Evolutionary conservation across 768 basidiomycete species (phyloP).

Genomic region (Scleroderma bovista): DNA sequence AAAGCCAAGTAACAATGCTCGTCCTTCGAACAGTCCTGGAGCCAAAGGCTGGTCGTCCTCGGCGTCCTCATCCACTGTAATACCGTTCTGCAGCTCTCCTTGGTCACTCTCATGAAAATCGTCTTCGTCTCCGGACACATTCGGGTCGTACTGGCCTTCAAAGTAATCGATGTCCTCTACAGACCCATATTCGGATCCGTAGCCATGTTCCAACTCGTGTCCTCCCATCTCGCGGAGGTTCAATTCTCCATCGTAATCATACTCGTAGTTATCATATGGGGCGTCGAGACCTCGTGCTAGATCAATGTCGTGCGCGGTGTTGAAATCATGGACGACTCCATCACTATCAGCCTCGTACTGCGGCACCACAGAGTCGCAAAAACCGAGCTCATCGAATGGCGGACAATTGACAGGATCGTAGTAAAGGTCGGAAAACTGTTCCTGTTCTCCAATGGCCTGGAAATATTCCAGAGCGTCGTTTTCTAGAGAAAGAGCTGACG

Average conservation of each 20-base stretch:
- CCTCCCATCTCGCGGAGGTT: not conserved
- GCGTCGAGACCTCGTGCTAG: not conserved
- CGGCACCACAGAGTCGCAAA: not conserved
- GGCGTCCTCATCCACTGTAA: not conserved
- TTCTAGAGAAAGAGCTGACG: not conserved
- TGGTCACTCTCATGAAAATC: not conserved
- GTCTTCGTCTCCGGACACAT: not conserved
- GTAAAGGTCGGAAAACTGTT: not conserved
- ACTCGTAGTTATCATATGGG: too few species aligned
- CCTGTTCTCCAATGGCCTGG: not conserved
- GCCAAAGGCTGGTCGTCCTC: not conserved
- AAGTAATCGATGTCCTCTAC: not conserved
- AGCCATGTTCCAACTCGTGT: not conserved
- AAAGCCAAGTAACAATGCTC: slow-evolving; percentile 43
- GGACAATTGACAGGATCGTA: not conserved
- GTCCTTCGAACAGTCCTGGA: slow-evolving; percentile 45
- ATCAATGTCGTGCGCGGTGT: not conserved
- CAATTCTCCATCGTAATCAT: too few species aligned
- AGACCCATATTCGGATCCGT: not conserved
- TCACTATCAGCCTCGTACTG: not conserved
- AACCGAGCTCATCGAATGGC: not conserved
- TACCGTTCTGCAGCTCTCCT: too few species aligned
- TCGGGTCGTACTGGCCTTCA: not conserved
- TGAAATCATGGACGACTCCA: not conserved
- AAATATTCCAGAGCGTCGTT: not conserved